Evolutionary conservation across 2,329 filamentous ascomycete genomes (phyloP).

Genomic region (Trichoderma koningii): DNA sequence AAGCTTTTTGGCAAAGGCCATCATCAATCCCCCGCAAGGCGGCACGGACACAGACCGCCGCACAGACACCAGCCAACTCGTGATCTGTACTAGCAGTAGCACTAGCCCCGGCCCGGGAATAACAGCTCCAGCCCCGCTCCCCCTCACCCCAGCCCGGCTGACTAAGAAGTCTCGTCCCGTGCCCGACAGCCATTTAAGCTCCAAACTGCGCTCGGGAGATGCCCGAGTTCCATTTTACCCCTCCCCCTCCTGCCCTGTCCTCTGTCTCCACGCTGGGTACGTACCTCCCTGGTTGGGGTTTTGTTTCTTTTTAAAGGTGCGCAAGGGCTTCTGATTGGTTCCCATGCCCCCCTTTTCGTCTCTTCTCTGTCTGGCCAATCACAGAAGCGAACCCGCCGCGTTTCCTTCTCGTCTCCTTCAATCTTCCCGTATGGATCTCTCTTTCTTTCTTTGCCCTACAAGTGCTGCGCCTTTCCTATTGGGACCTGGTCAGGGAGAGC

Average conservation of each 20-base stretch:
- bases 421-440: no score
- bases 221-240: slow-evolving; percentile 19
- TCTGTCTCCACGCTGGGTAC: no score
- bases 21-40: no score
- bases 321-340: slow-evolving; percentile 3
- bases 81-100: no score
- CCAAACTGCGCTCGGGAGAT: slow-evolving; percentile 27
- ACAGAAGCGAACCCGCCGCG: slow-evolving; percentile 11
- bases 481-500: background rate
- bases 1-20: no score
- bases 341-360: background rate
- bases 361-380: background rate
- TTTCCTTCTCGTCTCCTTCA: background rate
- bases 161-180: background rate
- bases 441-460: background rate
- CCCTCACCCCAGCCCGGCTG: no score
- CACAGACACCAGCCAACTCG: no score
- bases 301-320: background rate
- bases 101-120: background rate
- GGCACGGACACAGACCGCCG: no score
- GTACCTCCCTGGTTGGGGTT: background rate
- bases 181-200: slow-evolving; percentile 22
- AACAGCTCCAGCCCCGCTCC: background rate
- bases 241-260: background rate
- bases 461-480: background rate